Evolutionary conservation across 306 rosid genomes (phyloP), one percentile per base, ranked within the genome.

Genomic region (Trifolium fragiferum): DNA sequence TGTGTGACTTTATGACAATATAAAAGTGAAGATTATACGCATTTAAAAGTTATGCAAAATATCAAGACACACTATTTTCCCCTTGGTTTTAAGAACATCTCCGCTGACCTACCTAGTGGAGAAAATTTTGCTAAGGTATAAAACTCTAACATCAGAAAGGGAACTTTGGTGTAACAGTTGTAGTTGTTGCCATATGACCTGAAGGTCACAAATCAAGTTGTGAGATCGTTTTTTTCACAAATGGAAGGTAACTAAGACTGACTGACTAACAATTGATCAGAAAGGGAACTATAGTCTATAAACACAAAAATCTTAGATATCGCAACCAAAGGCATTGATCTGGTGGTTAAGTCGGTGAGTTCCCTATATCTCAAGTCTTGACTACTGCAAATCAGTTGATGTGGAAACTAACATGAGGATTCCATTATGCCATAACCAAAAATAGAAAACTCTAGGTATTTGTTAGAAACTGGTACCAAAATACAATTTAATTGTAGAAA

Each of bases 51-150:
- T 16, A 41, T 21, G 47, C 15, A 5, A 20, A 43, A 79, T 33
- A 54, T 9, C 19, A 33, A 61, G 32, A 74, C 32, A 32, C 9
- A 25, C 27, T 43, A n/a, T 13, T 20, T 53, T 64, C 32, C 57
- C 71, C 53, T 70, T 38, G 59, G 59, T 12, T 62, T 51, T 63
- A 57, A 25, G 15, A 71, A 63, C 53, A 53, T 63, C 37, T 62
- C 49, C 15, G 27, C 11, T 66, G 21, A 8, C 43, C 27, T 63
- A 18, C 21, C 47, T 35, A 37, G 47, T 16, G 27, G 47, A 60
- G 20, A 30, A 60, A 60, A 27, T 30, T 60, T 30, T 21, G 7
- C 20, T 5, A 14, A 60, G 66, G 15, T 60, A 60, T 60, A 60
- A 30, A 60, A 60, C 7, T 60, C 66, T 60, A 60, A 13, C 20